Conservation (phyloP, 345 rosid genomes). For the Citropsis articulata region DNA sequence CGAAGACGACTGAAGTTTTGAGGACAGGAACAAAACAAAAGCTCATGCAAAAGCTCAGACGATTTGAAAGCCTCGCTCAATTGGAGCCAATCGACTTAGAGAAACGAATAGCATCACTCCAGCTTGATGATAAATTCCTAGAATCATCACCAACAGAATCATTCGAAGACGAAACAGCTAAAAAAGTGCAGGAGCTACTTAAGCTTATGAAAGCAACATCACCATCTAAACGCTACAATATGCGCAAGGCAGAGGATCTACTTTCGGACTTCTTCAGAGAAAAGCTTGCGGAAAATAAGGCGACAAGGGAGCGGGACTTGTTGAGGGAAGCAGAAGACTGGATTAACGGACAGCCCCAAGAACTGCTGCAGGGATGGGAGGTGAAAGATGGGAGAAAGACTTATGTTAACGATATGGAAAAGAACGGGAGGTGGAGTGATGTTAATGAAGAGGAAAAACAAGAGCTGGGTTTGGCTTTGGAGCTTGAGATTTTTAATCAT, state of each 20-base stretch:
- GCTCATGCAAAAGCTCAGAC: constrained; percentile 30
- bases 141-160: background rate
- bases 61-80: constrained; percentile 37
- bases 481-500: constrained; percentile 39
- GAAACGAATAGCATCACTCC: constrained; percentile 40
- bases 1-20: background rate
- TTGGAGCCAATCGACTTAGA: constrained; percentile 64
- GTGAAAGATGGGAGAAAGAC: constrained; percentile 38
- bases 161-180: background rate
- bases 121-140: constrained; percentile 24
- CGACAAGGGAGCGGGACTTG: background rate
- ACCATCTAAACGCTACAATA: background rate
- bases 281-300: constrained; percentile 19
- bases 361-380: constrained; percentile 57
- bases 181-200: constrained; percentile 18
- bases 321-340: constrained; percentile 52
- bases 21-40: constrained; percentile 45
- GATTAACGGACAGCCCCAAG: constrained; percentile 45
- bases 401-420: constrained; percentile 56
- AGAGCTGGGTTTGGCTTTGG: constrained; percentile 40
- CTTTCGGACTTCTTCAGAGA: constrained; percentile 52
- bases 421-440: constrained; percentile 32
- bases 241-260: constrained; percentile 31
- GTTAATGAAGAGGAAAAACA: constrained; percentile 28
- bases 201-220: constrained; percentile 7